These are phyloP conservation scores for Rhodosporidiobolus sp. DNA, from an alignment of 768 basidiomycete genomes.

Conservation along the genomic window DNA sequence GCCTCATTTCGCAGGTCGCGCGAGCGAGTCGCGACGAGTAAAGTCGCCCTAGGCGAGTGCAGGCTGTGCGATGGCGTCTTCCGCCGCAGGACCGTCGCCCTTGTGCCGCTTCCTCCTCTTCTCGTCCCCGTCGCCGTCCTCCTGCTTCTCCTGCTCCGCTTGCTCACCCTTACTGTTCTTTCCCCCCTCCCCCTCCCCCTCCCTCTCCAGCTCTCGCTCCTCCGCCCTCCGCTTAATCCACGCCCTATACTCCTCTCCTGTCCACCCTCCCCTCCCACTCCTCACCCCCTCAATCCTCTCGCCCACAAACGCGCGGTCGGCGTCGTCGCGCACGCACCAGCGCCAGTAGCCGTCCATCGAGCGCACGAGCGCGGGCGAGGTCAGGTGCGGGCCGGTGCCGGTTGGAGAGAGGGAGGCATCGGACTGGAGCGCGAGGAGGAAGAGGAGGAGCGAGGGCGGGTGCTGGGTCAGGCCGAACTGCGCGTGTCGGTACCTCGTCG, in stretches of 20 bases:
- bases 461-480: constrained; percentile 59
- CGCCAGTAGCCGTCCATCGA: constrained; percentile 37
- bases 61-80: too few relatives aligned
- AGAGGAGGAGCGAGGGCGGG: constrained; percentile 59
- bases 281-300: constrained; percentile 1
- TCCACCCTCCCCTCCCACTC: constrained; percentile 3
- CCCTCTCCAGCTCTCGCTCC: not conserved
- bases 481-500: not conserved
- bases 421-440: constrained; percentile 54
- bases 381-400: constrained; percentile 51
- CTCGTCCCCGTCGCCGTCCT: too few relatives aligned
- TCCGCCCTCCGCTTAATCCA: constrained; percentile 8
- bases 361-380: not conserved
- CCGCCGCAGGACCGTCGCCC: too few relatives aligned
- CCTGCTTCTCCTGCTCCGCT: not conserved
- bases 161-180: not conserved
- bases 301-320: constrained; percentile 12
- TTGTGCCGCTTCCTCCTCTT: too few relatives aligned
- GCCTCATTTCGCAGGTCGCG: too few relatives aligned
- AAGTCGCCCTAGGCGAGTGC: too few relatives aligned
- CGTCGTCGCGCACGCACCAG: constrained; percentile 26
- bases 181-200: not conserved
- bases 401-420: not conserved
- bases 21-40: too few relatives aligned
- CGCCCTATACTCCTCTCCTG: constrained; percentile 9